phyloP scores from a whole-genome alignment of 257 asterid genomes.

The Striga asiatica region DNA sequence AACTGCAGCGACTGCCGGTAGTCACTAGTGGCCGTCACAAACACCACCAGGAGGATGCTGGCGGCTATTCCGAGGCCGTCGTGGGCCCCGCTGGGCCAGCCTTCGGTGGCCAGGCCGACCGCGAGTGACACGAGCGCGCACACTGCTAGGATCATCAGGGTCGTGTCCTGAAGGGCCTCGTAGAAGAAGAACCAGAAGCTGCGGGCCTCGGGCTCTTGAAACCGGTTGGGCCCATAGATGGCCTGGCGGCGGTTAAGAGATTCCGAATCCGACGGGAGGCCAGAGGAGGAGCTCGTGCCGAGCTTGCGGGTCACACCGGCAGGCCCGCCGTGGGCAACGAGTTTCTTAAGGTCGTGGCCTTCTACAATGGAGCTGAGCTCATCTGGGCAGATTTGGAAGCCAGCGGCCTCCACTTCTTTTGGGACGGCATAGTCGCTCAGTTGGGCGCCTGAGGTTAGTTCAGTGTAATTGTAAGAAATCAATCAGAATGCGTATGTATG shows the following conservation, averaged over 20 bases:
- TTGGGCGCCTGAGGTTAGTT: slow-evolving; percentile 38
- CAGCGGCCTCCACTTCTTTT: slow-evolving; percentile 55
- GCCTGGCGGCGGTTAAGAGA: slow-evolving; percentile 41
- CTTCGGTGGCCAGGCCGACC: slow-evolving; percentile 81
- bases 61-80: slow-evolving; percentile 90
- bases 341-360: slow-evolving; percentile 53
- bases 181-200: slow-evolving; percentile 71
- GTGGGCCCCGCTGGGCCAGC: slow-evolving; percentile 90
- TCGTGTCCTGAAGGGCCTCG: slow-evolving; percentile 90
- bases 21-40: slow-evolving; percentile 83
- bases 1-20: slow-evolving; percentile 80
- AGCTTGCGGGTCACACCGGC: slow-evolving; percentile 52
- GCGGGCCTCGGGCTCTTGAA: slow-evolving; percentile 34
- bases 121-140: slow-evolving; percentile 69
- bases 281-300: slow-evolving; percentile 13
- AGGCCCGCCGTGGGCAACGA: slow-evolving; percentile 62
- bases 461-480: too few species aligned
- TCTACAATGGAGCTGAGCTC: slow-evolving; percentile 72
- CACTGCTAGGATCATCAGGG: slow-evolving; percentile 81
- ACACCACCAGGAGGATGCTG: slow-evolving; percentile 68
- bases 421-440: slow-evolving; percentile 54
- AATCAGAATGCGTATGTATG: too few species aligned
- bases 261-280: slow-evolving; percentile 22
- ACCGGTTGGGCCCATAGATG: slow-evolving; percentile 56
- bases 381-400: slow-evolving; percentile 64